phyloP scores from a whole-genome alignment of 768 basidiomycete species.

The Zangia roseola region DNA sequence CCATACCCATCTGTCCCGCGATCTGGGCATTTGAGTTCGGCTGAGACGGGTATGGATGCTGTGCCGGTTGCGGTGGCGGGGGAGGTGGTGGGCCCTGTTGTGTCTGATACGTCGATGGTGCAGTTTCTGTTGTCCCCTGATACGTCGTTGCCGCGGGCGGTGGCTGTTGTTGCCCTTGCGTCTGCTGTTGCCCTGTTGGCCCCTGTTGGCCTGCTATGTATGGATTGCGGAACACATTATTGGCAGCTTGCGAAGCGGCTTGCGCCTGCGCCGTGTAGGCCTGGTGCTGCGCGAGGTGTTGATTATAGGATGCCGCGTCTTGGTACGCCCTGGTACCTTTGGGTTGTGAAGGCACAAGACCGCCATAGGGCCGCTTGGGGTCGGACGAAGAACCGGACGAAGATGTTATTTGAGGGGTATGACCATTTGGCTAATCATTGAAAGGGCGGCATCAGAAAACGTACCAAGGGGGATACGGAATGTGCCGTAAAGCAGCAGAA shows the following conservation, averaged over 20 bases:
- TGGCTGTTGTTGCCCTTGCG: slow-evolving; percentile 13
- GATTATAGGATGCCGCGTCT: slow-evolving; percentile 92
- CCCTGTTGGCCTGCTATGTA: slow-evolving; percentile 60
- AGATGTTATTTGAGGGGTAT: slow-evolving; percentile 27
- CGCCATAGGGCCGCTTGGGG: slow-evolving; percentile 90
- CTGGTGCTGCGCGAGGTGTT: slow-evolving; percentile 93
- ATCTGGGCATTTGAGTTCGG: slow-evolving; percentile 20
- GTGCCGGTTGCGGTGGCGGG: slow-evolving; percentile 17
- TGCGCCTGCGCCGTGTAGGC: slow-evolving; percentile 87
- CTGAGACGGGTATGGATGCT: slow-evolving; percentile 28
- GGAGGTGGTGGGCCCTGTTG: slow-evolving; percentile 34
- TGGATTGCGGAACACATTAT: slow-evolving; percentile 71
- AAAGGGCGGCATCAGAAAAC: slow-evolving; percentile 4
- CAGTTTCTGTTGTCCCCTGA: slow-evolving; percentile 18
- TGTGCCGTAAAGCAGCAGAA: not conserved
- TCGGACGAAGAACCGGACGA: slow-evolving; percentile 44
- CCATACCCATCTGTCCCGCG: slow-evolving; percentile 16
- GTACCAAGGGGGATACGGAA: slow-evolving; percentile 1
- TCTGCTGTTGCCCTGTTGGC: slow-evolving; percentile 33
- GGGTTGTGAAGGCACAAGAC: slow-evolving; percentile 85
- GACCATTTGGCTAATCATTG: slow-evolving; percentile 50
- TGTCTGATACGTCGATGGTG: slow-evolving; percentile 18
- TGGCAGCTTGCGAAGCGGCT: slow-evolving; percentile 68
- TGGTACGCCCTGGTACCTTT: slow-evolving; percentile 84
- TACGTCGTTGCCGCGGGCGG: slow-evolving; percentile 17